A percentile compares a stretch with the other conserved stretches of the same genome.
These are phyloP conservation scores for Funneliformis caledonium DNA, from an alignment of 371 early-diverging fungal species.

Conservation along the genomic window DNA sequence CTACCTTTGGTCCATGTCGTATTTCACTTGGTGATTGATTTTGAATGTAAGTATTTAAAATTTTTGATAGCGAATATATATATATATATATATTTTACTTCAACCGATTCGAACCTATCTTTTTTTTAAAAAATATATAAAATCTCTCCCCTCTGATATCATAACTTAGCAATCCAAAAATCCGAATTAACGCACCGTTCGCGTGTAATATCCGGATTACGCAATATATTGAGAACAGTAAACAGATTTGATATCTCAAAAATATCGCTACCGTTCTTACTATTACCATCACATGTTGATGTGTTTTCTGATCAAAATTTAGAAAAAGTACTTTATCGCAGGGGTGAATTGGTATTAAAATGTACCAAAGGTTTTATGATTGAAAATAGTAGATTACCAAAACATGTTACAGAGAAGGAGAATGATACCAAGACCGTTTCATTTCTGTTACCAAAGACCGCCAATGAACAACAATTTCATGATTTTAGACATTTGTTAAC, in stretches of 20 bases:
- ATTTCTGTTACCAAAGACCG: slow-evolving; percentile 38
- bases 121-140: slow-evolving; percentile 39
- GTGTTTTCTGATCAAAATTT: slow-evolving; percentile 45
- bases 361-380: slow-evolving; percentile 66
- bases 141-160: background rate
- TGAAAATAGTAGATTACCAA: slow-evolving; percentile 57
- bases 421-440: slow-evolving; percentile 36
- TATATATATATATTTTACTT: slow-evolving; percentile 21
- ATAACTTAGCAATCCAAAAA: slow-evolving; percentile 42
- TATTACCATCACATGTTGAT: slow-evolving; percentile 65
- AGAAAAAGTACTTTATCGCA: slow-evolving; percentile 52
- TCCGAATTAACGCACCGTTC: slow-evolving; percentile 58
- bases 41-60: slow-evolving; percentile 51
- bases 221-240: slow-evolving; percentile 66
- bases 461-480: slow-evolving; percentile 37
- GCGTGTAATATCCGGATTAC: slow-evolving; percentile 63
- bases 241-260: slow-evolving; percentile 71
- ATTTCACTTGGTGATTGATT: slow-evolving; percentile 69
- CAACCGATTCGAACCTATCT: background rate
- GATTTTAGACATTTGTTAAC: slow-evolving; percentile 24
- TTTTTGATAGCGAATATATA: background rate
- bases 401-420: slow-evolving; percentile 42
- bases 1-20: slow-evolving; percentile 74
- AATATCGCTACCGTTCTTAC: slow-evolving; percentile 67
- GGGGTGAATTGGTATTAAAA: slow-evolving; percentile 66